Evolutionary conservation across 352 stramenopile species (phyloP).

Genomic region (Globisporangium uncinulatum): DNA sequence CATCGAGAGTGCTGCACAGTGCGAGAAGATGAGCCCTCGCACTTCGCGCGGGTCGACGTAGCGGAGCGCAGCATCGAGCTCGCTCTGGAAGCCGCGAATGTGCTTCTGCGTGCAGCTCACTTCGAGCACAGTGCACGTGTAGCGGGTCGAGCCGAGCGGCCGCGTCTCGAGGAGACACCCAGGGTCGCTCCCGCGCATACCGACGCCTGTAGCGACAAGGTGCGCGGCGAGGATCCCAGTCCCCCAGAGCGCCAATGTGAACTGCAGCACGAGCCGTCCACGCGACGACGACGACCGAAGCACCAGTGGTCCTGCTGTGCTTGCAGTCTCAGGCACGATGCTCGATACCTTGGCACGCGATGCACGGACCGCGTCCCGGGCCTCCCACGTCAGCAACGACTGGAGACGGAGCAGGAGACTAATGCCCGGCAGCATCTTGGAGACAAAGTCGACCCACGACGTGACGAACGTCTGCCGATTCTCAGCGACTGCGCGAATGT

Average conservation of each 20-base stretch:
- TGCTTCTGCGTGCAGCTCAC: conserved; percentile 14
- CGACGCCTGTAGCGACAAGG: not conserved
- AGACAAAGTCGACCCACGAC: conserved; percentile 6
- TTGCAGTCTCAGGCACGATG: too few relatives aligned
- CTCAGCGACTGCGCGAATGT: conserved; percentile 4
- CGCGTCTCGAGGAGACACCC: conserved; percentile 14
- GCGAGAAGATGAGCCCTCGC: conserved; percentile 10
- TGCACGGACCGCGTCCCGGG: conserved; percentile 5
- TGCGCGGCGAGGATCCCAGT: not conserved
- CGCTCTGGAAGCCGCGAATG: not conserved
- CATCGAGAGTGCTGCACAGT: conserved; percentile 15
- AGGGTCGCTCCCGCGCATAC: not conserved
- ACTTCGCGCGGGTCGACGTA: not conserved
- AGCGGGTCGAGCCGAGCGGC: conserved; percentile 7
- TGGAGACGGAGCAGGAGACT: not conserved
- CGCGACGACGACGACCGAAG: too few relatives aligned
- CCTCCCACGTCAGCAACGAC: not conserved
- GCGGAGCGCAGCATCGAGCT: conserved; percentile 1
- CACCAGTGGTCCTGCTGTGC: too few relatives aligned
- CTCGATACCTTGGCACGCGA: too few relatives aligned
- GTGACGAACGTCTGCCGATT: conserved; percentile 2
- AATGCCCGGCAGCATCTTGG: not conserved
- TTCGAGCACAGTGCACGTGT: conserved; percentile 15
- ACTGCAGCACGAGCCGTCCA: too few relatives aligned
- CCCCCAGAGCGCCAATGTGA: not conserved